Evolutionary conservation across 2,329 filamentous ascomycete species (phyloP).

Genomic region (Colletotrichum sp.): DNA sequence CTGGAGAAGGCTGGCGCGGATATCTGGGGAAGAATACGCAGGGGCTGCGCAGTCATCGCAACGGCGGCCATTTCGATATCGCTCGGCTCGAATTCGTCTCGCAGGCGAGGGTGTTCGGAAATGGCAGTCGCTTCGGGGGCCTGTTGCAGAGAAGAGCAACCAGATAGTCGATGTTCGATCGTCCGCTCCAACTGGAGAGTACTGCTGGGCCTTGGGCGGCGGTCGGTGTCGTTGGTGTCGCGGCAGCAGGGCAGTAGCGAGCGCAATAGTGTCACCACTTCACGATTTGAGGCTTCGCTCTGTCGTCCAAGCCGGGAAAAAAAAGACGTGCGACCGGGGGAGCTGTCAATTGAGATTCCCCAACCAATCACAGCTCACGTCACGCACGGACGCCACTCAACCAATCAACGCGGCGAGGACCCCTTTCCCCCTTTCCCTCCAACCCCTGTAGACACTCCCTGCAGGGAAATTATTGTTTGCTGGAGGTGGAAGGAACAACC

Average conservation of each 20-base stretch:
- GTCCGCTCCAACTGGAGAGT: not conserved
- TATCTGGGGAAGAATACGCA: constrained; percentile 53
- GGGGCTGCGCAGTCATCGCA: constrained; percentile 22
- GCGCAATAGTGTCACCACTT: not conserved
- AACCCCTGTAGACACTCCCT: constrained; percentile 40
- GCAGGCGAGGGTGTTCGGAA: not conserved
- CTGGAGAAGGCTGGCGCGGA: constrained; percentile 45
- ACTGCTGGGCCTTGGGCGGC: not conserved
- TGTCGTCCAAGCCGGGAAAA: constrained; percentile 3
- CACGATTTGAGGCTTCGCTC: not conserved
- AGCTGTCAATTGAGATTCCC: constrained; percentile 15
- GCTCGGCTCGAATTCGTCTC: constrained; percentile 10
- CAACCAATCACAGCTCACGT: constrained; percentile 20
- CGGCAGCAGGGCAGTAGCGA: not conserved
- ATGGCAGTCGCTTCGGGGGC: not conserved
- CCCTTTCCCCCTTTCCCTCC: constrained; percentile 48
- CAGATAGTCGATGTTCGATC: not conserved
- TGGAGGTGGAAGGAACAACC: constrained; percentile 39
- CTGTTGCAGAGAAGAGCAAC: not conserved
- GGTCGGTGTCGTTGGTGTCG: not conserved
- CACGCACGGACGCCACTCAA: not conserved
- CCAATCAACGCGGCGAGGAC: constrained; percentile 22
- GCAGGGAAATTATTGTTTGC: constrained; percentile 56
- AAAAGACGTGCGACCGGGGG: constrained; percentile 9
- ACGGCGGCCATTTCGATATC: constrained; percentile 48